Conservation (phyloP, 495 filamentous ascomycete species). For the Penicillium coffeae region DNA sequence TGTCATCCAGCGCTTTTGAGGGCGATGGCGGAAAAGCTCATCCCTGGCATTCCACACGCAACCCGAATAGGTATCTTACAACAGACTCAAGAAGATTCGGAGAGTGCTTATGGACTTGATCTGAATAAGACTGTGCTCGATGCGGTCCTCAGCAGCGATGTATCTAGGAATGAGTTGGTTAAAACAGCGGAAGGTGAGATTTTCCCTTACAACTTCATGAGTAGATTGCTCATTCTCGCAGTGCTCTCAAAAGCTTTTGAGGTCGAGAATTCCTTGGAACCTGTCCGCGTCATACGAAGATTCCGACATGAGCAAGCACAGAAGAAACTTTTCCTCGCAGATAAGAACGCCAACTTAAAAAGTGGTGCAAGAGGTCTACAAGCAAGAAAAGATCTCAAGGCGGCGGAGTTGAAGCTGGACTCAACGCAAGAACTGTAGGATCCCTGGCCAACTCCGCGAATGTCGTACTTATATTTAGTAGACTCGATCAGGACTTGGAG, state of each 20-base stretch:
- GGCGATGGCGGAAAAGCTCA: conserved; percentile 71
- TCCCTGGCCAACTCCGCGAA: background rate
- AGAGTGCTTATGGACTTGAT: conserved; percentile 7
- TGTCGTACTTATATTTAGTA: conserved; percentile 21
- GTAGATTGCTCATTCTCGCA: conserved; percentile 9
- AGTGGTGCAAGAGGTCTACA: conserved; percentile 70
- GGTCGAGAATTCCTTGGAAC: conserved; percentile 47
- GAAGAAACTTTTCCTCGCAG: conserved; percentile 59
- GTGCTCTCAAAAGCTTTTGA: conserved; percentile 45
- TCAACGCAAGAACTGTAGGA: conserved; percentile 50
- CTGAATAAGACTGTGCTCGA: conserved; percentile 53
- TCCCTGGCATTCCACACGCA: conserved; percentile 70
- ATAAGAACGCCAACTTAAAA: conserved; percentile 66
- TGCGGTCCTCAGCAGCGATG: conserved; percentile 64
- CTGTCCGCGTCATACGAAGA: conserved; percentile 56
- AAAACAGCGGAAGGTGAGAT: conserved; percentile 54
- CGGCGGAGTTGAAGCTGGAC: conserved; percentile 59
- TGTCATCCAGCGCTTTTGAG: conserved; percentile 56
- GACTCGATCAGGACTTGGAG: conserved; percentile 50
- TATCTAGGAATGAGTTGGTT: conserved; percentile 52
- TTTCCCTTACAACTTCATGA: background rate
- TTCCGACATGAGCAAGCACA: conserved; percentile 56
- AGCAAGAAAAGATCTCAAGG: conserved; percentile 64
- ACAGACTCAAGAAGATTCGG: conserved; percentile 52
- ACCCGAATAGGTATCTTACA: conserved; percentile 67